Evolutionary conservation across 176 grass and related monocot genomes (phyloP), one percentile per base, ranked within the genome.

Genomic region (Typha latifolia): DNA sequence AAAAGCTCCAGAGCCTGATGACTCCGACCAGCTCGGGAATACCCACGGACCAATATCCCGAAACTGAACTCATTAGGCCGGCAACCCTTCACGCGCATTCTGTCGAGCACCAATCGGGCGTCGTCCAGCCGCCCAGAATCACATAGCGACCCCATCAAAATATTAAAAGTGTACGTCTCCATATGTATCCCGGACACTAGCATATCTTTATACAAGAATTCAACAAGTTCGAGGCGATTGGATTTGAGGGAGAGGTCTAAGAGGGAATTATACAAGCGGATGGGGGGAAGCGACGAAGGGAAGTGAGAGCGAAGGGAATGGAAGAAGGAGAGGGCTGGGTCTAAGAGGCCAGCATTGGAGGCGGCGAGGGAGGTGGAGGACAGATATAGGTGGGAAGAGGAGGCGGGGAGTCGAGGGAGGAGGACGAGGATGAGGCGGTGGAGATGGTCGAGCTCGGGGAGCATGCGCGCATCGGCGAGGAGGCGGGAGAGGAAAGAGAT

Each of bases 171-270:
- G 81, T 86, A 97, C n/a, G 87, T 79, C 76, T 92, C 88, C 20
- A 75, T 85, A 37, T 79, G 61, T 51, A 87, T 76, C 13, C 93
- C 76, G 2, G 81, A 70, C 18, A 92, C 62, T 14, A 89, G 79
- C 51, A 97, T 85, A 73, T 97, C 93, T 63, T 91, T 92, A 68
- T 89, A 97, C 32, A 92, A 72, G 1, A 72, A 49, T 69, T 97
- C 88, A 12, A 92, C 83, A 56, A 92, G 79, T 22, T 97, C 88
- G 32, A 87, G 48, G 14, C 78, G 85, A 14, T 72, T 51, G 47
- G 73, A 79, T 12, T 29, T 74, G 66, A 97, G 80, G 14, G 93
- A 84, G 49, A 77, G 70, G 75, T 80, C 69, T 3, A 97, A 69
- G 67, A 92, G 88, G 14, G 78, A 80, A 48, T 86, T 92, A 80